Evolutionary conservation across 2,329 filamentous ascomycete genomes (phyloP), one percentile per base, ranked within the genome.

Genomic region (Plectosphaerella plurivora): DNA sequence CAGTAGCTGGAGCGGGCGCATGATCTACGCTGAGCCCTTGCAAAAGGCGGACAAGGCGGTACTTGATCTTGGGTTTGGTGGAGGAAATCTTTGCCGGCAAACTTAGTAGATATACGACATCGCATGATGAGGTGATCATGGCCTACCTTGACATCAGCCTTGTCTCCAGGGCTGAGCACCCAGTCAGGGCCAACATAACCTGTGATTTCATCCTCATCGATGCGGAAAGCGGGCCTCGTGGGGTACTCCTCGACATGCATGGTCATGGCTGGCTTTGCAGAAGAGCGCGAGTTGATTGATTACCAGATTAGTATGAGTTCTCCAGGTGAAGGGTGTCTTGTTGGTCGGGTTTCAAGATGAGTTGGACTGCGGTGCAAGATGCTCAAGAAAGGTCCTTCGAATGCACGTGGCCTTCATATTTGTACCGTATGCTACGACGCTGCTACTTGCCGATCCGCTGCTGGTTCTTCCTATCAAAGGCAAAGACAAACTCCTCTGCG

Each of bases 151-250:
- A 55, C 51, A 53, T 44, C 8, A 5, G 41, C 41, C 11, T 20
- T 5, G 7, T 44, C 41, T 12, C 41, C 16, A 12, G 41, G 41
- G 10, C n/a, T 18, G 5, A 44, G n/a, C 41, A 44, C 41, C 41
- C 16, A 44, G 7, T 33, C 7, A 28, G 54, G 49, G 10, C 53
- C 54, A 11, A 51, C 49, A 35, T 53, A 53, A 7, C 54, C 54
- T 8, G 45, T 55, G 16, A 55, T 55, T 28, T 55, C 53, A 7
- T 54, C 47, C 28, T 49, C 50, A 12, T 52, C 39, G 1, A 49
- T 39, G 9, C 10, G 14, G 37, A 39, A 39, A n/a, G 37, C 5
- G 14, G 37, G 37, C 15, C 37, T 15, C 7, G 37, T 39, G 37
- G 37, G 37, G 16, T 39, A 39, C 16, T 39, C 37, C 15, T 39